Evolutionary conservation across 345 rosid species (phyloP).

Genomic region (Kandelia obovata): DNA sequence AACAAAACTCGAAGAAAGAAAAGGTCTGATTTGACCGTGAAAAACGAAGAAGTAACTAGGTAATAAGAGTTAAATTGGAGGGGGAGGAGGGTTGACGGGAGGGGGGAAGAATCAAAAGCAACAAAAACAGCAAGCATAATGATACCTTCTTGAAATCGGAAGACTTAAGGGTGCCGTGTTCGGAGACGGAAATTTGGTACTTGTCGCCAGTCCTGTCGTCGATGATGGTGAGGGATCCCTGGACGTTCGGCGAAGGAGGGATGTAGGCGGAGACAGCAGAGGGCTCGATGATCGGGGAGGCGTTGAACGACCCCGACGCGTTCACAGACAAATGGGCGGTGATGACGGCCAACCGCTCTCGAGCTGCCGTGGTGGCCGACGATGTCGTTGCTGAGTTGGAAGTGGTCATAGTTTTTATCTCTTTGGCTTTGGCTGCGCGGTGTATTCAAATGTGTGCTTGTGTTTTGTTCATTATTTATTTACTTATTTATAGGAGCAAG

Average conservation of each 20-base stretch:
- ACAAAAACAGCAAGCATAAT: not conserved
- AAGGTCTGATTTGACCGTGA: no score
- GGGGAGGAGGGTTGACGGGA: no score
- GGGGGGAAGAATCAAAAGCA: not conserved
- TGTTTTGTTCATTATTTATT: no score
- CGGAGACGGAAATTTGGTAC: constrained; percentile 54
- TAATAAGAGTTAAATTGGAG: no score
- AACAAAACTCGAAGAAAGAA: no score
- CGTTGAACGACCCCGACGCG: constrained; percentile 15
- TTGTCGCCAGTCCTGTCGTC: constrained; percentile 77
- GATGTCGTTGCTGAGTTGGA: not conserved
- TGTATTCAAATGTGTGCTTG: no score
- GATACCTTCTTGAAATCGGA: constrained; percentile 78
- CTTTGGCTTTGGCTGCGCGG: no score
- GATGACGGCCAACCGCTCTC: constrained; percentile 62
- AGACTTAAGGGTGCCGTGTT: constrained; percentile 73
- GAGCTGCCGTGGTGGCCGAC: constrained; percentile 26
- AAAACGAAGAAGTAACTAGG: no score
- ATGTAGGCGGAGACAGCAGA: constrained; percentile 46
- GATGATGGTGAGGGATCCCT: constrained; percentile 51
- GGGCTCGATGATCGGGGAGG: constrained; percentile 40
- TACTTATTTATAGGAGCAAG: no score
- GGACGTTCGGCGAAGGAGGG: constrained; percentile 47
- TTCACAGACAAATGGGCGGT: constrained; percentile 47
- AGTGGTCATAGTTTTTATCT: no score